Evolutionary conservation across 2,329 filamentous ascomycete genomes (phyloP), one percentile per base, ranked within the genome.

Genomic region (Chaetomiaceae sp.): DNA sequence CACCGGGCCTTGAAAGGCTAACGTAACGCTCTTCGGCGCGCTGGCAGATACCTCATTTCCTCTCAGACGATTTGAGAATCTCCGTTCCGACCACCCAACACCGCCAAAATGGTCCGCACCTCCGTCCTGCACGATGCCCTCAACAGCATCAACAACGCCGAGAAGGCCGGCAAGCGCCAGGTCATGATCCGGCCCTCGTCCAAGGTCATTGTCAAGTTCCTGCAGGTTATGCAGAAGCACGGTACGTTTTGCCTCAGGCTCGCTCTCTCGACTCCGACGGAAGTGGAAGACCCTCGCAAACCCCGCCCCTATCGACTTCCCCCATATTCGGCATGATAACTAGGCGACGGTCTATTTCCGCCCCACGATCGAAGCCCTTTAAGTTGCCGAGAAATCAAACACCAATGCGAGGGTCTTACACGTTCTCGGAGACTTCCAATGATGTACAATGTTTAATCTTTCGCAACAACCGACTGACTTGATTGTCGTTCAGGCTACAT

Each of bases 171-270:
- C 78, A 97, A 97, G 86, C 90, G 93, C 69, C 93, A 98, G 79
- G 93, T 97, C 70, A 69, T 98, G 72, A 96, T 98, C 81, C 84
- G 90, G 67, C 93, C 94, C 64, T 86, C 82, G 73, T 97, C 93
- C 74, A 98, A 98, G 87, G 93, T 98, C 80, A 98, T 98, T 67
- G 78, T 94, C 80, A 97, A 97, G 83, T 98, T 97, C 84, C 81
- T 98, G 69, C 81, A 81, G 70, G 91, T 97, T 73, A 98, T 98
- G 93, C 93, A 98, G 80, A 88, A 87, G 75, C 93, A 98, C 79
- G 93, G 93, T 97, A 93, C 59, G 89, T 86, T n/a, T n/a, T 39
- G 22, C 36, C 44, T 49, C 29, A 15, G 6, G 3, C 11, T 7
- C 17, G 11, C 39, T 33, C 15, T 17, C 19, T n/a, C 19, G 3